phyloP scores from a whole-genome alignment of 768 basidiomycete genomes.

The Lentinus tigrinus region DNA sequence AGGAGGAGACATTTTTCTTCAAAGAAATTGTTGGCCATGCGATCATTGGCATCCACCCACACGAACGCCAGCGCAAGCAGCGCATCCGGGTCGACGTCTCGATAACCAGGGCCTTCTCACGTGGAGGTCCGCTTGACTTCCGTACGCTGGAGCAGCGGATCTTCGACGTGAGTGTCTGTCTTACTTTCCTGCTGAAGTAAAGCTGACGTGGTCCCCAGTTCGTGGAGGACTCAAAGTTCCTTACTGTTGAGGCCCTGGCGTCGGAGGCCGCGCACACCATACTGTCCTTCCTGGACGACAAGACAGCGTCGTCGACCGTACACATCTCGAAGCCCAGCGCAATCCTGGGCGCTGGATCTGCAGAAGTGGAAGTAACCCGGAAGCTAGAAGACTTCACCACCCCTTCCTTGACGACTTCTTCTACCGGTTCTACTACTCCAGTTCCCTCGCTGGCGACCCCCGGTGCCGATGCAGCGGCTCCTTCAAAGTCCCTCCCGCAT shows the following conservation, averaged over 20 bases:
- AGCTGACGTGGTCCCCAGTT: constrained; percentile 35
- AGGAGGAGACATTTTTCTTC: constrained; percentile 26
- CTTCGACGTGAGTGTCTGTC: constrained; percentile 33
- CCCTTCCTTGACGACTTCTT: not conserved
- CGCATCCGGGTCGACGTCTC: constrained; percentile 52
- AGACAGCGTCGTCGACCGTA: constrained; percentile 41
- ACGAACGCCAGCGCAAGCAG: constrained; percentile 67
- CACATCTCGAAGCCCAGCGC: constrained; percentile 73
- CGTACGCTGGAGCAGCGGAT: constrained; percentile 37
- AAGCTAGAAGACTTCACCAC: constrained; percentile 32
- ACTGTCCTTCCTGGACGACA: constrained; percentile 31
- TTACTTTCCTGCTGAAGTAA: not conserved
- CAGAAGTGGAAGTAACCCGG: constrained; percentile 62
- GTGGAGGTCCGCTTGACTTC: constrained; percentile 35
- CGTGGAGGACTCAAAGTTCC: constrained; percentile 46
- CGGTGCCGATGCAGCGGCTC: not conserved
- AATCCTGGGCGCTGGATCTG: constrained; percentile 58
- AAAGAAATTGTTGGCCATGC: constrained; percentile 46
- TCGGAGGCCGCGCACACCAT: constrained; percentile 51
- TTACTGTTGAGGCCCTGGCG: constrained; percentile 72
- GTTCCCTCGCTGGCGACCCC: not conserved
- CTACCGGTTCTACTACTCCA: not conserved
- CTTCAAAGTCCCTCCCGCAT: constrained; percentile 19
- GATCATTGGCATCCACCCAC: constrained; percentile 67
- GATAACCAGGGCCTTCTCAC: constrained; percentile 23